Evolutionary conservation across 2,329 filamentous ascomycete species (phyloP).

Genomic region (Aspergillus sp.): DNA sequence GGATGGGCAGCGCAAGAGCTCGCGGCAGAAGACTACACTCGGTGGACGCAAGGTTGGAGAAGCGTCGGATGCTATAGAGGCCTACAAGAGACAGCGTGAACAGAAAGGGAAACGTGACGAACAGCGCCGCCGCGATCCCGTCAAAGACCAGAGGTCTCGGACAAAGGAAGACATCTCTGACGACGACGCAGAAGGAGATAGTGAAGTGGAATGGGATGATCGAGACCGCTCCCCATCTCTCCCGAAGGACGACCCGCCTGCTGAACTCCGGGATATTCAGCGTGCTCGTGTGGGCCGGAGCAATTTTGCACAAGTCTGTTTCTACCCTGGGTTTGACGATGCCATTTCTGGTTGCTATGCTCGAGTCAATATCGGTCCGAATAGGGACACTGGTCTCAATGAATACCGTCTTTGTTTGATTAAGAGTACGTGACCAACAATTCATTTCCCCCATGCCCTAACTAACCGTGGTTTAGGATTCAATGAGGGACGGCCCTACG

Average conservation of each 20-base stretch:
- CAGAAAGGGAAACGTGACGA: conserved; percentile 51
- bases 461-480: conserved; percentile 56
- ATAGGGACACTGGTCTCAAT: conserved; percentile 65
- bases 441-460: too few relatives aligned
- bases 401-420: conserved; percentile 86
- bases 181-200: conserved; percentile 64
- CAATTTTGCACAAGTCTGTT: conserved; percentile 86
- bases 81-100: conserved; percentile 58
- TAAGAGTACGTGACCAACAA: conserved; percentile 57
- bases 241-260: conserved; percentile 62
- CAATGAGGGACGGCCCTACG: conserved; percentile 73
- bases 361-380: conserved; percentile 75
- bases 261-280: conserved; percentile 76
- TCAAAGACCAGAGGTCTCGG: conserved; percentile 55
- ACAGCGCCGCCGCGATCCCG: conserved; percentile 38
- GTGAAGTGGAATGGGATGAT: conserved; percentile 73
- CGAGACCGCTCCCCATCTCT: conserved; percentile 46
- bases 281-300: conserved; percentile 76
- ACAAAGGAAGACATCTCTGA: conserved; percentile 59
- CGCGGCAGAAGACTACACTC: conserved; percentile 64
- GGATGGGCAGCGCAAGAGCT: conserved; percentile 68
- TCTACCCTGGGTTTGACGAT: conserved; percentile 83
- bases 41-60: conserved; percentile 64
- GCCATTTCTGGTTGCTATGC: conserved; percentile 79
- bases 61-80: conserved; percentile 68